Conservation (phyloP, 495 filamentous ascomycete species). For the Mytilinidion resinicola region DNA sequence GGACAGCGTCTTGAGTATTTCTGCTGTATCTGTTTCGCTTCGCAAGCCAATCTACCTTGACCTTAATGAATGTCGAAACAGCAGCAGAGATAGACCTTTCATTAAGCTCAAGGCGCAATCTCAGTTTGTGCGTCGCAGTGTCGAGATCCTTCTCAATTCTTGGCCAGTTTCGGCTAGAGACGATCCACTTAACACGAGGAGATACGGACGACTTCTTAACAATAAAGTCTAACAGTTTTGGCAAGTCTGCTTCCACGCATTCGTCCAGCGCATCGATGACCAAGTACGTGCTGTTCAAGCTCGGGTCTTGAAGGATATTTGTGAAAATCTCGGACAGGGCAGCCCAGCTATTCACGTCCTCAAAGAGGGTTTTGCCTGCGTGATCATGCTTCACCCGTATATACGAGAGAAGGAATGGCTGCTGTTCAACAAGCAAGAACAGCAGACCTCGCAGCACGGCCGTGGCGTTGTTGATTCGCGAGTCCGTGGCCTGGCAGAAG, state of each 20-base stretch:
- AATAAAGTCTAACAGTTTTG: not conserved
- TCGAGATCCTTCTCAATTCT: conserved; percentile 32
- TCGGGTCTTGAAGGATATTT: conserved; percentile 34
- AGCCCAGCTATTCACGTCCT: conserved; percentile 34
- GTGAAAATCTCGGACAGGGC: conserved; percentile 30
- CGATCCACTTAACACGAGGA: conserved; percentile 37
- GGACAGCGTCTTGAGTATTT: conserved; percentile 14
- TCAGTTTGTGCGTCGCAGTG: conserved; percentile 8
- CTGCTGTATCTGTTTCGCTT: conserved; percentile 19
- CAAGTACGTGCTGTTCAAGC: conserved; percentile 28
- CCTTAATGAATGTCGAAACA: conserved; percentile 31
- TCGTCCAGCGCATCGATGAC: conserved; percentile 9
- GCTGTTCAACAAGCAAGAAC: conserved; percentile 33
- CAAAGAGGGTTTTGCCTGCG: conserved; percentile 30
- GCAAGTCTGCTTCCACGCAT: not conserved
- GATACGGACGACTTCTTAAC: not conserved
- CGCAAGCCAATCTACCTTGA: conserved; percentile 25
- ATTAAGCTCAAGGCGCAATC: conserved; percentile 33
- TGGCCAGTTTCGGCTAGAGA: conserved; percentile 32
- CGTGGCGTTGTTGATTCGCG: conserved; percentile 35
- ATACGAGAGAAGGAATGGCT: conserved; percentile 34
- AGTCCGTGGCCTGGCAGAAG: conserved; percentile 18
- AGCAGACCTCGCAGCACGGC: conserved; percentile 39
- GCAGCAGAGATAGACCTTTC: too few species aligned
- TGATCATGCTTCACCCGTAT: conserved; percentile 26